Percentiles rank a stretch among this genome's conserved stretches.
Conservation (phyloP, 441 rosid genomes). For the Arabidopsis hybrid region DNA sequence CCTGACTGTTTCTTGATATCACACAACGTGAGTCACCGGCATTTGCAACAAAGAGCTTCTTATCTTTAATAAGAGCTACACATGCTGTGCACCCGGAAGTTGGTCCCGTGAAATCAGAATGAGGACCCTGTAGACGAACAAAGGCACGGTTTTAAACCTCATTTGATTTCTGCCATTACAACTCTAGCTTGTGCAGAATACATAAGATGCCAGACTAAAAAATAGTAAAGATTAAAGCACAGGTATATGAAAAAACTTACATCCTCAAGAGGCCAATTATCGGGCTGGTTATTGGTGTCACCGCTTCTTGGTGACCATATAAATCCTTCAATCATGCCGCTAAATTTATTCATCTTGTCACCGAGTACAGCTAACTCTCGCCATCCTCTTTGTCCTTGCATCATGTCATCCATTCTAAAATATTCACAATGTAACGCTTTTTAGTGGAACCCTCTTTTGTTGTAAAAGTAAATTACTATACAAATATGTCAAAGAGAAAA, state of each 20-base stretch:
- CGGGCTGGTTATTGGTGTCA: slow-evolving; percentile 54
- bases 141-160: no score
- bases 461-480: not conserved
- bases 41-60: slow-evolving; percentile 83
- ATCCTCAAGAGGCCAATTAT: slow-evolving; percentile 85
- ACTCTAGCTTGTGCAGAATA: no score
- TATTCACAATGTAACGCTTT: slow-evolving; percentile 13
- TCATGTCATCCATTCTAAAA: slow-evolving; percentile 96
- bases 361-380: slow-evolving; percentile 88
- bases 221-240: not conserved
- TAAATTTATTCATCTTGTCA: slow-evolving; percentile 83
- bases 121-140: slow-evolving; percentile 70
- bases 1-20: slow-evolving; percentile 88
- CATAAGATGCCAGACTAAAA: no score
- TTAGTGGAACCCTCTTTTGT: not conserved
- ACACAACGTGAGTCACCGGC: slow-evolving; percentile 97
- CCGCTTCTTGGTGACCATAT: slow-evolving; percentile 89
- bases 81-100: slow-evolving; percentile 87
- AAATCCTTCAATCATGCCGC: slow-evolving; percentile 91
- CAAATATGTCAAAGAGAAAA: slow-evolving; percentile 4
- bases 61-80: slow-evolving; percentile 68
- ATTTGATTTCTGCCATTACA: no score
- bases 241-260: slow-evolving; percentile 44
- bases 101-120: slow-evolving; percentile 88
- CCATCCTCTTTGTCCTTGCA: slow-evolving; percentile 99